Evolutionary conservation across 2,329 filamentous ascomycete genomes (phyloP), one percentile per base, ranked within the genome.

Genomic region (Xylariaceae sp.): DNA sequence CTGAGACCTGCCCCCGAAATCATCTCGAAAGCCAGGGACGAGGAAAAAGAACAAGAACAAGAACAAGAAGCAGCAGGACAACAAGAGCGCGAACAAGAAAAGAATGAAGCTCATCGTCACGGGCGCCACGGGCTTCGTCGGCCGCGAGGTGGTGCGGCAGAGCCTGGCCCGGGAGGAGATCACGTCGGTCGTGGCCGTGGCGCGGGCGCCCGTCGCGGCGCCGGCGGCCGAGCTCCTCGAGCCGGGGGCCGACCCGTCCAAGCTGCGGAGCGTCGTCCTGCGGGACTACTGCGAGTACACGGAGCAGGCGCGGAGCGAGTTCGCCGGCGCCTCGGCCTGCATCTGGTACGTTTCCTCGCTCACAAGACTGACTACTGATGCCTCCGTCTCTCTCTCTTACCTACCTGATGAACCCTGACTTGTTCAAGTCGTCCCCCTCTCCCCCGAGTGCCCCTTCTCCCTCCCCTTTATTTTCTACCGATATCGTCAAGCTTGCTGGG

Each of bases 131-230:
- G 39, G 39, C 18, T 66, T 67, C 45, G 64, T 77, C 36, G 76
- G 75, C 35, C 48, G 57, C 19, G 68, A 70, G 45, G 38, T 70
- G 17, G 43, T 70, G 29, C 63, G 63, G 10, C 64, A 68, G 33
- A 59, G 59, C 15, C 47, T 68, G 5, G 45, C 40, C 4, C 47
- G 49, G 19, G 52, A 55, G 0, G 40, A 50, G 5, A 52, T 70
- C 33, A 61, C 58, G 0, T 56, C 59, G 7, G 44, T 70, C 15
- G 44, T 70, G 9, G 64, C 60, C 2, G 43, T 70, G 9, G 57
- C 55, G 4, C 64, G 67, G 3, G 57, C 56, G 16, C 47, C 58
- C 9, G 53, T 61, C 3, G n/a, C 47, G 0, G 29, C 49, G 1
- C 13, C 47, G 0, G 29, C 49, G 1, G 55, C 61, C 0, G 36